phyloP scores from a whole-genome alignment of 2,329 filamentous ascomycete genomes.

The Xylaria hypoxylon region DNA sequence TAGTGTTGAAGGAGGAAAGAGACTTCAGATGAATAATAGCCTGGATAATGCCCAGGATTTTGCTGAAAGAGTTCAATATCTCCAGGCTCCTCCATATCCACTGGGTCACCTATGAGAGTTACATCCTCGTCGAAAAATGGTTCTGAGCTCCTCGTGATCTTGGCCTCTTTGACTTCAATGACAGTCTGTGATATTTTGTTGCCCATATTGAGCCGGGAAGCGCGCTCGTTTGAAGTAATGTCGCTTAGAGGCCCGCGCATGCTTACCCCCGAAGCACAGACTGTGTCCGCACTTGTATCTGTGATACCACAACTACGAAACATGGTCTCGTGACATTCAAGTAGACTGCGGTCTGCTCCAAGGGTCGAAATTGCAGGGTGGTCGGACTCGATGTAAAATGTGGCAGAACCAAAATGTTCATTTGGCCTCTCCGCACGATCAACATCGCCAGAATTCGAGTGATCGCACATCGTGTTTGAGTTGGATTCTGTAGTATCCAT shows the following conservation, averaged over 20 bases:
- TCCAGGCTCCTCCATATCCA: constrained; percentile 37
- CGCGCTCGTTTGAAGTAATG: constrained; percentile 10
- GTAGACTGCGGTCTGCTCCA: neutral
- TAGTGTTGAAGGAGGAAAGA: constrained; percentile 23
- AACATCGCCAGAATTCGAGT: neutral
- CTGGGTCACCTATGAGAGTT: constrained; percentile 43
- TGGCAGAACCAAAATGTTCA: neutral
- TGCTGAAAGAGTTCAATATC: neutral
- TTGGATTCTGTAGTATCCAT: constrained; percentile 1
- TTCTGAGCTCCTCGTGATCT: constrained; percentile 3
- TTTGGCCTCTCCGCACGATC: neutral
- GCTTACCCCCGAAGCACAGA: neutral
- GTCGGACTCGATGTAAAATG: neutral
- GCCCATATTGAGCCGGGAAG: constrained; percentile 8
- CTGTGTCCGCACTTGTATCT: neutral
- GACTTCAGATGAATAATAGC: neutral
- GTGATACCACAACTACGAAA: neutral
- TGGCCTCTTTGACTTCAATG: constrained; percentile 23
- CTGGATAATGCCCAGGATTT: neutral
- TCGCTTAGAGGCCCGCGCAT: constrained; percentile 9
- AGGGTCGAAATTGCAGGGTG: neutral
- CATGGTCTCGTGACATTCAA: neutral
- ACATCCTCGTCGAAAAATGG: constrained; percentile 40
- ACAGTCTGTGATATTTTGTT: constrained; percentile 21
- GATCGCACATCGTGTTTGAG: neutral